Conservation (phyloP, 768 basidiomycete species). For the Mrakia frigida region DNA sequence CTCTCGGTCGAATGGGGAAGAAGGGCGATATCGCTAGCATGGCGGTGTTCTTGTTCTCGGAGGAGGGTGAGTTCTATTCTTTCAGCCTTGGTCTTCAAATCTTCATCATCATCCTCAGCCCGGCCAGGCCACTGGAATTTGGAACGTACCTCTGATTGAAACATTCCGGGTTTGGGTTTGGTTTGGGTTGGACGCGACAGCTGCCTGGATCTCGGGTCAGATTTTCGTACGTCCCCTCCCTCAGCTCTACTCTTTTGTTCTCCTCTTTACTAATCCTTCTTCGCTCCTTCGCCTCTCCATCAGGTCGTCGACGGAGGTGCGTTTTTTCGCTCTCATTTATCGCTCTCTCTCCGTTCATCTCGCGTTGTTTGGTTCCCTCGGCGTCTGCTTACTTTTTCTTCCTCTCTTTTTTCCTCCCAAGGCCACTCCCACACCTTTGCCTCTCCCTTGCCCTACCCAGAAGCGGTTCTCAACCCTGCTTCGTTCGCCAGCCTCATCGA, state of each 20-base stretch:
- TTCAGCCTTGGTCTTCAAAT: no score
- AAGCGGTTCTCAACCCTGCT: slow-evolving; percentile 41
- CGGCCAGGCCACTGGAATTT: no score
- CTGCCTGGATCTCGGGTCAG: slow-evolving; percentile 69
- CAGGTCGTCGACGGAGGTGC: slow-evolving; percentile 17
- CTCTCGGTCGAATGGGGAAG: slow-evolving; percentile 39
- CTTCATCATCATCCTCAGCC: no score
- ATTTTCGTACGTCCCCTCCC: slow-evolving; percentile 49
- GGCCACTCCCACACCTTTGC: slow-evolving; percentile 39
- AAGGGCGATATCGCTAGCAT: slow-evolving; percentile 63
- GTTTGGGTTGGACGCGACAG: background rate
- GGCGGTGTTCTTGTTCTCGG: slow-evolving; percentile 74
- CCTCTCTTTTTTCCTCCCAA: slow-evolving; percentile 40
- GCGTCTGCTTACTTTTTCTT: background rate
- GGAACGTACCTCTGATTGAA: no score
- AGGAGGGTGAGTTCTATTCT: slow-evolving; percentile 46
- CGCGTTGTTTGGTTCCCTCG: background rate
- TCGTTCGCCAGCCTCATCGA: slow-evolving; percentile 35
- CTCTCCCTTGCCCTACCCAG: slow-evolving; percentile 39
- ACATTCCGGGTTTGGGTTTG: no score
- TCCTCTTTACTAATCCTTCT: no score
- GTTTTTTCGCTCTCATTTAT: background rate
- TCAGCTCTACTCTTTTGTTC: background rate
- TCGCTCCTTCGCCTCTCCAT: no score
- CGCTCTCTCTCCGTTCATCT: background rate